Conservation (phyloP, 73 alveolate species). For the Tetrahymena borealis region DNA sequence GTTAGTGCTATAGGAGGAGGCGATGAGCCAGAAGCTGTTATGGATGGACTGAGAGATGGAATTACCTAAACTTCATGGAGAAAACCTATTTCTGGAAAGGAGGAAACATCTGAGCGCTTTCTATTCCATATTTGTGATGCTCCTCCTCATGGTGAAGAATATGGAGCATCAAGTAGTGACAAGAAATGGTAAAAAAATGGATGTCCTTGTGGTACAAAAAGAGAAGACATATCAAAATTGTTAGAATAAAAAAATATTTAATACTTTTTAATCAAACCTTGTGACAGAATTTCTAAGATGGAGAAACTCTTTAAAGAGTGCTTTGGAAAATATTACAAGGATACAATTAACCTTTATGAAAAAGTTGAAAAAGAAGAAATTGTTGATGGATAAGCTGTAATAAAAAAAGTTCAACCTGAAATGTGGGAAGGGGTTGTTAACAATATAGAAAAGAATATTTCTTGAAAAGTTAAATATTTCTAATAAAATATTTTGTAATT, state of each 20-base stretch:
- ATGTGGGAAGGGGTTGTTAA: neutral
- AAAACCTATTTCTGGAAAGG: neutral
- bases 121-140: neutral
- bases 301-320: neutral
- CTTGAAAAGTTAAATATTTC: neutral
- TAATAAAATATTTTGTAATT: neutral
- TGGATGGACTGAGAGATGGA: neutral
- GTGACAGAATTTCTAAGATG: neutral
- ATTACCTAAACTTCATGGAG: neutral
- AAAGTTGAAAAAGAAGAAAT: neutral
- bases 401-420: neutral
- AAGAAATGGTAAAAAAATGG: neutral
- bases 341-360: neutral
- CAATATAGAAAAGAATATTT: neutral
- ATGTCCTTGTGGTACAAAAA: neutral
- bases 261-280: neutral
- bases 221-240: neutral
- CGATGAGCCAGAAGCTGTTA: neutral
- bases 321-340: neutral
- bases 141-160: neutral
- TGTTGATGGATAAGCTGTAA: too few relatives aligned
- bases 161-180: neutral
- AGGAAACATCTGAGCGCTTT: neutral
- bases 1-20: neutral
- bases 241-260: neutral